A percentile compares a stretch with the other conserved stretches of the same genome.
These are phyloP conservation scores for Babesia gibsoni DNA, from an alignment of 169 alveolate genomes.

Conservation along the genomic window DNA sequence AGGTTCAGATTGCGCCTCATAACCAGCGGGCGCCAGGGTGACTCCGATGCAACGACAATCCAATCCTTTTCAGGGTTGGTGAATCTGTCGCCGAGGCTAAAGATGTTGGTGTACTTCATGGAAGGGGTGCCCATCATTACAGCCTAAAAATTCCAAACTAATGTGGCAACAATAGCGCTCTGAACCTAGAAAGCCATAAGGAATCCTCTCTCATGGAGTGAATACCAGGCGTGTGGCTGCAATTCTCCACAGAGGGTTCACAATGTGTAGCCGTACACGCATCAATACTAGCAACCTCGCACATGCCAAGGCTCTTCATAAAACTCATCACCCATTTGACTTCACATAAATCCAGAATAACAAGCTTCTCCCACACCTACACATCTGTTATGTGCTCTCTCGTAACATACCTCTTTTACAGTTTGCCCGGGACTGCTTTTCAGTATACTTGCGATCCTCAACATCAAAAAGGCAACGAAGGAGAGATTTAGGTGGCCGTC, in stretches of 20 bases:
- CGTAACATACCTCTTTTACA: slow-evolving; percentile 39
- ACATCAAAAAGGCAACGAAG: slow-evolving; percentile 40
- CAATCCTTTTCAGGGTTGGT: slow-evolving; percentile 46
- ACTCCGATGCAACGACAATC: slow-evolving; percentile 51
- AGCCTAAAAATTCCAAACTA: background rate
- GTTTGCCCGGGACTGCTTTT: slow-evolving; percentile 54
- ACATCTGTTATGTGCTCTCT: background rate
- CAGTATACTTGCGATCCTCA: slow-evolving; percentile 19
- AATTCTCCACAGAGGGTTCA: background rate
- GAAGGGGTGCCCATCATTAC: background rate
- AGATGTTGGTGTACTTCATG: slow-evolving; percentile 5
- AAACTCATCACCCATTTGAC: slow-evolving; percentile 28
- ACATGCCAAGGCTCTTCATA: slow-evolving; percentile 22
- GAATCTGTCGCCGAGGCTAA: slow-evolving; percentile 46
- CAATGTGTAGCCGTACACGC: background rate
- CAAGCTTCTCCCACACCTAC: slow-evolving; percentile 61
- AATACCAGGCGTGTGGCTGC: background rate
- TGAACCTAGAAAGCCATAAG: slow-evolving; percentile 19
- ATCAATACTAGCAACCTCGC: background rate
- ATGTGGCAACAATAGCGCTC: slow-evolving; percentile 15
- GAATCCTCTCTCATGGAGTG: slow-evolving; percentile 29
- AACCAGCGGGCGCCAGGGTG: slow-evolving; percentile 28
- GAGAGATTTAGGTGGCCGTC: slow-evolving; percentile 43
- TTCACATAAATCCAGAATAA: slow-evolving; percentile 58
- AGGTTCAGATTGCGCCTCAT: slow-evolving; percentile 31